Base-by-base conservation (phyloP, 139 green algal genomes). In the Astrephomene gubernaculifera region DNA sequence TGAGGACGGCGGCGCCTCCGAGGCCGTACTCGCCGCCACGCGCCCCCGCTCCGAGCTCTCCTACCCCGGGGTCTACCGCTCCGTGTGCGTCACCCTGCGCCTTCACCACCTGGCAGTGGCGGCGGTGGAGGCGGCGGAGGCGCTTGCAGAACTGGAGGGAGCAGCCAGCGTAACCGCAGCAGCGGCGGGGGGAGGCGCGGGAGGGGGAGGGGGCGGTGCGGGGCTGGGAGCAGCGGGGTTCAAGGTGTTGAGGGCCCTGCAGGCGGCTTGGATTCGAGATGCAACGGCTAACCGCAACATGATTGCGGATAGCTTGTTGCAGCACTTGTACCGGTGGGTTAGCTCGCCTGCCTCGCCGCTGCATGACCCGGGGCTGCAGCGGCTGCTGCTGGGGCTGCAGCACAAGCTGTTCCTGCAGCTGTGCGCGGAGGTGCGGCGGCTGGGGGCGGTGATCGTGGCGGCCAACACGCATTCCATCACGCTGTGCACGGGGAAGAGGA, bases 241-340 rank as follows among this genome's bases (percentile, higher is more conserved):
- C 83, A 87, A 86, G 68, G 92, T 95, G 68, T 87, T 98, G 33
- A 81, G 89, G 38, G 82, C 87, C 45, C 89, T 98, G 76, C 93
- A 96, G 22, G 81, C 75, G 41, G 88, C 73, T 35, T 97, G 94
- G 96, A 90, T 98, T 54, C 65, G 88, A 7, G 94, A 97, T 82
- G 94, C 95, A 8, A 89, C 88, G 0, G 65, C 83, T n/a, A 83
- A 92, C 79, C 79, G 72, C 80, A 98, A 94, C 91, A 75, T 91
- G 35, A 82, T 89, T 64, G 94, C 95, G 4, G 93, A 96, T 83
- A 44, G 38, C 12, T 89, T 99, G 86, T 90, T 98, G 74, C 79
- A 91, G 54, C 87, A 95, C 79, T 57, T 98, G 81, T 96, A 97
- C 86, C 92, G 94, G 33, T 99, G 97, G 97, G 71, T 99, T 1